Conservation (phyloP, 179 eudicot genomes). For the Pouteria campechiana region DNA sequence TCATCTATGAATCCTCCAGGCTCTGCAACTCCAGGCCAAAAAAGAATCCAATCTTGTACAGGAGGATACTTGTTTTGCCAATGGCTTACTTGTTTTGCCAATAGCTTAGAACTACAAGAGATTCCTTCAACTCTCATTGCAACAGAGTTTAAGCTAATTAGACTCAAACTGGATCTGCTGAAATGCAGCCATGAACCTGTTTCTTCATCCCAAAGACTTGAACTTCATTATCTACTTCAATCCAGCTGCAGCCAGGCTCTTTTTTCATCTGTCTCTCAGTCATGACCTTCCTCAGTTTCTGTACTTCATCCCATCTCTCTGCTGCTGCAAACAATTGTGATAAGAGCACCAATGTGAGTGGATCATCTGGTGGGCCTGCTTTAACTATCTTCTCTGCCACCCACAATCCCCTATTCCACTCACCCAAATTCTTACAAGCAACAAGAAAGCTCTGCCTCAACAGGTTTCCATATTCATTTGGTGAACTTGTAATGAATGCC, state of each 20-base stretch:
- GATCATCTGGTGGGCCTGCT: constrained; percentile 14
- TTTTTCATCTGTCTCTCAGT: constrained; percentile 15
- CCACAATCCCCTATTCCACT: constrained; percentile 12
- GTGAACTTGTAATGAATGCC: constrained; percentile 6
- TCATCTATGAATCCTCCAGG: no score
- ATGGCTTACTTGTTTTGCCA: no score
- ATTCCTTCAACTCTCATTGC: no score
- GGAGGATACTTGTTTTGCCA: no score
- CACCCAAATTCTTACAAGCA: no score
- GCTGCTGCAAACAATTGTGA: constrained; percentile 15
- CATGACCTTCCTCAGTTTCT: constrained; percentile 13
- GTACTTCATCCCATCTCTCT: constrained; percentile 16
- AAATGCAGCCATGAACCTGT: no score
- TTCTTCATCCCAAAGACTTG: no score
- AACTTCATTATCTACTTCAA: constrained; percentile 28
- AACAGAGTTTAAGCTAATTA: no score
- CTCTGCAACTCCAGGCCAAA: no score
- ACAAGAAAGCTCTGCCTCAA: constrained; percentile 15
- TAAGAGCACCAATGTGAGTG: constrained; percentile 17
- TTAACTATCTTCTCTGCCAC: constrained; percentile 13
- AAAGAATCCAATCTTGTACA: no score
- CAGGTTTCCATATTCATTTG: constrained; percentile 10
- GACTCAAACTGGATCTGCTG: no score
- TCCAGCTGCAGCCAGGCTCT: constrained; percentile 23
- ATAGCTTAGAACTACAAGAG: no score